Percentiles rank a stretch among this genome's conserved stretches.
Evolutionary conservation across 306 rosid genomes (phyloP).

Genomic region (Medicago truncatula): MtrunA17r5.0-ANR NC_053042.1:33506001-33506500

Average conservation of each 20-base stretch:
- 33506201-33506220: neutral
- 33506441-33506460: neutral
- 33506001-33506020: neutral
- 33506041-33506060: neutral
- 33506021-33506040: neutral
- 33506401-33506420: neutral
- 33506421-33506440: neutral
- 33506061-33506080: neutral
- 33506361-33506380: neutral
- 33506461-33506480: neutral
- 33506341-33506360: neutral
- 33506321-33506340: neutral
- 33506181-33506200: constrained; percentile 8
- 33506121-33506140: neutral
- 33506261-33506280: neutral
- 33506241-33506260: neutral
- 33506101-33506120: neutral
- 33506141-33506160: neutral
- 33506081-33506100: neutral
- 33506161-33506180: constrained; percentile 2
- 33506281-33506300: neutral
- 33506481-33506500: neutral
- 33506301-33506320: neutral
- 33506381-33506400: neutral
- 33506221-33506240: constrained; percentile 1